Base-by-base conservation (phyloP, 192 early-diverging fungal genomes). In the Allomyces macrogynus region DNA sequence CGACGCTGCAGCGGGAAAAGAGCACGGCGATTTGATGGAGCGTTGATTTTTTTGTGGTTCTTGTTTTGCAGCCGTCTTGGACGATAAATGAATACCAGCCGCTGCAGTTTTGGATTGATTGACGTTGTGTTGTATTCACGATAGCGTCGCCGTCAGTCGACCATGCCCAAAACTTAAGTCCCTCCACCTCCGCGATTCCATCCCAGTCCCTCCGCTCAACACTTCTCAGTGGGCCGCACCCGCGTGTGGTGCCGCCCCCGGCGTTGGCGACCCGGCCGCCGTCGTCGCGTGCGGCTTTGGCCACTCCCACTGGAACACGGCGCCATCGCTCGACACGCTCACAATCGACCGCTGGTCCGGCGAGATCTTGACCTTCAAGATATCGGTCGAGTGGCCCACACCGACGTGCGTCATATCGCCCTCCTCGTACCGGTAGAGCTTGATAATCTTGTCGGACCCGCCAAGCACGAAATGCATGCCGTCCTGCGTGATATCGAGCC, bases 361-460 rank as follows among this genome's bases (percentile, higher is more conserved):
- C 23, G 76, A 73, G 63, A 82, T 79, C 54, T 75, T 72, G 54
- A 82, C 81, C 60, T 80, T 77, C n/a, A 73, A 76, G 60, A 82
- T 82, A 66, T 82, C 81, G 14, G 79, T 79, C 23, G 80, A 81
- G 67, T 82, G 81, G 12, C 78, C 81, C 16, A 82, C 66, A 1
- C 81, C 81, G 40, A 82, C 75, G 57, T 64, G 77, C 9, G 67
- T 73, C 10, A 81, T 72, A 24, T 74, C 73, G 9, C 81, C 81
- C 66, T 82, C 81, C 65, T 82, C 81, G 68, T 82, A 82, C 24
- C 80, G 67, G 64, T 82, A 82, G 3, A 81, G 67, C 71, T 82
- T 82, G 9, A 82, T 77, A 12, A 82, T 65, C 65, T 82, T 82
- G 63, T 82, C 81, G 68, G 74, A 76, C 10, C 81, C 81, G 16